Evolutionary conservation across 192 early-diverging fungal genomes (phyloP).

Genomic region (Kappamyces sp.): DNA sequence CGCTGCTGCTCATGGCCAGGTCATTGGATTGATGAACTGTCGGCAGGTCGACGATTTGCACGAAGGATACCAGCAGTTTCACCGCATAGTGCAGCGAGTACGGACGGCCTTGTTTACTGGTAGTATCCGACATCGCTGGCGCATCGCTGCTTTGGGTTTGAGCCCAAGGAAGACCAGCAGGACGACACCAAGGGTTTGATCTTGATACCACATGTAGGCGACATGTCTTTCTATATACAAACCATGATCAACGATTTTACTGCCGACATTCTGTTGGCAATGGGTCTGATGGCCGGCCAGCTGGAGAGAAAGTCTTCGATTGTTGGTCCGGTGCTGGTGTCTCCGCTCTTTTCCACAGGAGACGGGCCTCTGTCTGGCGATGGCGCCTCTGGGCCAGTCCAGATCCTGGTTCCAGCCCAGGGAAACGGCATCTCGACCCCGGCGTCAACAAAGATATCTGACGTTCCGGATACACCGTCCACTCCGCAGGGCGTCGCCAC

Average conservation of each 20-base stretch:
- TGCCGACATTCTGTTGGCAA: slow-evolving; percentile 61
- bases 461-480: neutral
- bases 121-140: slow-evolving; percentile 68
- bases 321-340: slow-evolving; percentile 33
- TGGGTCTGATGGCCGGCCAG: slow-evolving; percentile 52
- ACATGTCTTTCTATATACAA: slow-evolving; percentile 66
- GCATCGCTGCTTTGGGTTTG: slow-evolving; percentile 73
- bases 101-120: neutral
- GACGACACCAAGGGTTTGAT: slow-evolving; percentile 69
- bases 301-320: slow-evolving; percentile 58
- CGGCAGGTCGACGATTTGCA: slow-evolving; percentile 51
- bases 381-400: too few relatives aligned
- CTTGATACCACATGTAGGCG: slow-evolving; percentile 75
- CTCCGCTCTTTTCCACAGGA: slow-evolving; percentile 10
- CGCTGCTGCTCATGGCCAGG: slow-evolving; percentile 29
- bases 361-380: too few relatives aligned
- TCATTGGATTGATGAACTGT: slow-evolving; percentile 78
- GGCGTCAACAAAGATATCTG: too few relatives aligned
- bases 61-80: slow-evolving; percentile 57
- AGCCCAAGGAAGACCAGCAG: slow-evolving; percentile 66
- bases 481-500: neutral
- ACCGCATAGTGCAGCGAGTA: slow-evolving; percentile 56
- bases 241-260: slow-evolving; percentile 76
- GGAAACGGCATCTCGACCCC: too few relatives aligned
- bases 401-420: too few relatives aligned